phyloP scores from a whole-genome alignment of 2,329 filamentous ascomycete species.

The Colletotrichum kahawae region DNA sequence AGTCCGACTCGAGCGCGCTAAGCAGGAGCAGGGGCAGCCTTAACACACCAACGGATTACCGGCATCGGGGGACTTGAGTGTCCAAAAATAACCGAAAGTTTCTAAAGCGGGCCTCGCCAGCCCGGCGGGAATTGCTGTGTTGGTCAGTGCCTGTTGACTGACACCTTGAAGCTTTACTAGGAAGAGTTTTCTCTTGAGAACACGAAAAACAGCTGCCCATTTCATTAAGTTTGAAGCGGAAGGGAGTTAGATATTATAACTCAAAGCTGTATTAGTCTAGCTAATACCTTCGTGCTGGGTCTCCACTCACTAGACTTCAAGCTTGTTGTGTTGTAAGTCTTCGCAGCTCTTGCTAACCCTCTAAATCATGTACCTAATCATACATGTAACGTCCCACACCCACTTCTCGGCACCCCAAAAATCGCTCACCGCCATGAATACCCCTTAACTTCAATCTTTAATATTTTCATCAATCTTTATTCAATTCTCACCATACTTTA shows the following conservation, averaged over 20 bases:
- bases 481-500: too few species aligned
- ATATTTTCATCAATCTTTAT: too few species aligned
- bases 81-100: neutral
- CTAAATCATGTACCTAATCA: neutral
- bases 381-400: too few species aligned
- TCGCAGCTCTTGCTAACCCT: neutral
- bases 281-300: fast-evolving
- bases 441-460: too few species aligned
- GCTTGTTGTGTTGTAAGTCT: neutral
- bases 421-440: too few species aligned
- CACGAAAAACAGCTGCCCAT: neutral
- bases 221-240: neutral
- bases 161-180: neutral
- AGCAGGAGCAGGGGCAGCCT: neutral
- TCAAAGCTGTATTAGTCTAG: neutral
- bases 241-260: fast-evolving
- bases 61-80: neutral
- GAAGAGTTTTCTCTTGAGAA: neutral
- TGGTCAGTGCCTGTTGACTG: neutral
- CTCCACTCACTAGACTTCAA: neutral
- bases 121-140: neutral
- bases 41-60: neutral
- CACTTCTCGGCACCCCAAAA: too few species aligned
- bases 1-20: neutral
- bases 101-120: neutral